phyloP scores from a whole-genome alignment of 139 green algal genomes.

The Haematococcus sp. region DNA sequence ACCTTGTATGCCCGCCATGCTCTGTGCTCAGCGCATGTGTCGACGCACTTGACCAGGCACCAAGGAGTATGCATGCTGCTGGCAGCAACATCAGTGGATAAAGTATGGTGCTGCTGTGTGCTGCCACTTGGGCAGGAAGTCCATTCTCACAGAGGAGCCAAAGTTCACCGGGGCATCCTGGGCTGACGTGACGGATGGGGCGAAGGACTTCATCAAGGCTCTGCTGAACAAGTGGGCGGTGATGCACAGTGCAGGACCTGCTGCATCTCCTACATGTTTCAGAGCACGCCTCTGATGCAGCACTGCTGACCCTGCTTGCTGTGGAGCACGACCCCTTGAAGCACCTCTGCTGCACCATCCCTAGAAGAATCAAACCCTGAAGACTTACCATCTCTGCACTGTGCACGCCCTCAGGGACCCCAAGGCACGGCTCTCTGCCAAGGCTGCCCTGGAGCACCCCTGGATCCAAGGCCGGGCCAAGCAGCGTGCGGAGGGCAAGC shows the following conservation, averaged over 20 bases:
- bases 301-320: no score
- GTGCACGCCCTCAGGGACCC: constrained; percentile 58
- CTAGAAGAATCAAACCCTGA: neutral
- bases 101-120: neutral
- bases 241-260: neutral
- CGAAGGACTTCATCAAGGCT: constrained; percentile 80
- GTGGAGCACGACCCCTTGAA: no score
- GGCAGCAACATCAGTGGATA: neutral
- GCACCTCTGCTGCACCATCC: neutral
- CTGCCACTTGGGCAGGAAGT: constrained; percentile 49
- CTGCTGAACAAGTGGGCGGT: constrained; percentile 73
- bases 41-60: no score
- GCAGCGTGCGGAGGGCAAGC: constrained; percentile 42
- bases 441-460: constrained; percentile 72
- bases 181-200: constrained; percentile 65
- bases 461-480: constrained; percentile 62
- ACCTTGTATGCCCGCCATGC: no score
- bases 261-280: neutral
- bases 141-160: constrained; percentile 74
- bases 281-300: no score
- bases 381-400: neutral
- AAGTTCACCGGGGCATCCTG: constrained; percentile 57
- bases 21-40: no score
- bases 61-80: neutral
- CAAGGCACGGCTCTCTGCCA: constrained; percentile 56